phyloP scores from a whole-genome alignment of 306 rosid genomes.

The Betula pendula region DNA sequence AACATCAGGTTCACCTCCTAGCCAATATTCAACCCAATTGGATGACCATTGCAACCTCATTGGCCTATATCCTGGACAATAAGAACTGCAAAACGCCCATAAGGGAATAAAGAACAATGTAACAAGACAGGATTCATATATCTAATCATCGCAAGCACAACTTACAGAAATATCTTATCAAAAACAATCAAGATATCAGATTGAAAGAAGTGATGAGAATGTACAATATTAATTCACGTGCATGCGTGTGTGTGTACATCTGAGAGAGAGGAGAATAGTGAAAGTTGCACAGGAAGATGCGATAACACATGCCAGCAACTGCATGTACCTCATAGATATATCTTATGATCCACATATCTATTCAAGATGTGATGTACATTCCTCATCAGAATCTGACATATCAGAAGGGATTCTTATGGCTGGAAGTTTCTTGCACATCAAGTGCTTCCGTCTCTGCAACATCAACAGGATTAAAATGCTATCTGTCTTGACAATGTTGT shows the following conservation, averaged over 20 bases:
- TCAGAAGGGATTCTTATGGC: constrained; percentile 40
- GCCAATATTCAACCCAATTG: constrained; percentile 26
- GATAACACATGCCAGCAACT: constrained; percentile 18
- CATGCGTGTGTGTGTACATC: not conserved
- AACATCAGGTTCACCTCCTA: constrained; percentile 24
- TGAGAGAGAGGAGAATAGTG: not conserved
- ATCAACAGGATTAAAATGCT: constrained; percentile 61
- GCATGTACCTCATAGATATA: constrained; percentile 37
- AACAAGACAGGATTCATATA: constrained; percentile 6
- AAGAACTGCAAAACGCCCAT: constrained; percentile 8
- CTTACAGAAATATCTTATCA: not conserved
- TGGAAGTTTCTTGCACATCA: constrained; percentile 83
- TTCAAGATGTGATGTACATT: constrained; percentile 33
- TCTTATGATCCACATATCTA: constrained; percentile 17
- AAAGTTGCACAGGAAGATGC: not conserved
- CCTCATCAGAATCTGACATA: constrained; percentile 34
- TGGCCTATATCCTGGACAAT: constrained; percentile 32
- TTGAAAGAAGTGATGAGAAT: not conserved
- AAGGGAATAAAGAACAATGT: constrained; percentile 20
- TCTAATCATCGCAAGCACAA: not conserved
- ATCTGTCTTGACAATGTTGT: constrained; percentile 68
- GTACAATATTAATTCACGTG: not conserved
- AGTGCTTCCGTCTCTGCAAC: constrained; percentile 92
- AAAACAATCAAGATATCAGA: not conserved
- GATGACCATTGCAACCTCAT: constrained; percentile 26